Evolutionary conservation across 768 basidiomycete species (phyloP), one percentile per base, ranked within the genome.

Genomic region (Suillus weaverae): DNA sequence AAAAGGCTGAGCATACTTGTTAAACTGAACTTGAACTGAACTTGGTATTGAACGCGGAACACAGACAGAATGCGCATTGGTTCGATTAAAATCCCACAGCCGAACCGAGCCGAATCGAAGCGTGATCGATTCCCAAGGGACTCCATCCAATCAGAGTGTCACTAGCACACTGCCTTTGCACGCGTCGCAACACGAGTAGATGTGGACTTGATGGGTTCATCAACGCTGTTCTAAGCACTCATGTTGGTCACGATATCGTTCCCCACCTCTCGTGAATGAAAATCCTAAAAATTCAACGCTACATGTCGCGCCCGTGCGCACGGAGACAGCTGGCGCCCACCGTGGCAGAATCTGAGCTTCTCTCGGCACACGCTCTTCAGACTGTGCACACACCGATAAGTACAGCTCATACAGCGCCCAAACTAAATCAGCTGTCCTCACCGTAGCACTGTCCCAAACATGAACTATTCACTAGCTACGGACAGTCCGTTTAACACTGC

Each of bases 321-420:
- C 53, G 53, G 33, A 54, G 5, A 54, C 53, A 18, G 51, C 66
- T 61, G 69, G 68, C 74, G 75, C 74, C 54, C 72, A 72, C 22
- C 74, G 76, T 77, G 74, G 75, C 71, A 77, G 69, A 75, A 75
- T 71, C 72, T 65, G 67, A 44, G 7, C 71, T 77, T 77, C 68
- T 71, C 74, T 74, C 66, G 75, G 72, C 72, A 61, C 66, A 61
- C 51, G 61, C 71, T 70, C 66, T 53, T 63, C 68, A 70, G 64
- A 59, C 51, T 64, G 20, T 68, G 62, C 55, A 62, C 62, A 64
- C 61, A 39, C 48, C 33, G 38, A 50, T 55, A 61, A 53, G 60
- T 66, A 44, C 43, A 67, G 51, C 61, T 67, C 69, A 66, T 70
- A 57, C 62, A 46, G 61, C 65, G 61, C 55, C 22, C 69, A 65